Evolutionary conservation across 2,329 filamentous ascomycete species (phyloP), one percentile per base, ranked within the genome.

Genomic region (Colletotrichum sp.): DNA sequence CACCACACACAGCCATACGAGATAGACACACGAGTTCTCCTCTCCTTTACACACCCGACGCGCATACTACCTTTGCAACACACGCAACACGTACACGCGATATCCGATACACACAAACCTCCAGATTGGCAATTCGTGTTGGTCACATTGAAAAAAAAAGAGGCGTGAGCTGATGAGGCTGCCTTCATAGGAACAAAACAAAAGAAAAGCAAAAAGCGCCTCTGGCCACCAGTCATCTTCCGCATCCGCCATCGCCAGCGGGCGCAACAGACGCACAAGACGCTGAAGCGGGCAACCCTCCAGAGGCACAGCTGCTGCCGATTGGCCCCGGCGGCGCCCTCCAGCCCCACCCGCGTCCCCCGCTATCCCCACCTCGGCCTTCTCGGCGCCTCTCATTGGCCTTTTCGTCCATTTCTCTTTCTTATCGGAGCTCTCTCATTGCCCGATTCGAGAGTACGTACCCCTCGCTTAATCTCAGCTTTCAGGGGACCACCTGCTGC

Each of bases 181-280:
- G 10, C 39, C 39, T 49, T 21, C 39, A 49, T 6, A 49, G 39
- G 39, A 49, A 49, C 39, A 10, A n/a, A 21, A 49, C 39, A 49
- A 49, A 49, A n/a, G 9, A 49, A 49, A 49, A 49, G 39, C 36
- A 44, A 44, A 63, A n/a, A 21, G 59, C 18, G 55, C 34, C 21
- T n/a, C 30, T 10, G 24, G 39, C 39, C 18, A 24, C 57, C 68
- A 63, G 36, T 63, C 26, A 55, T 32, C 39, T 57, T 57, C 73
- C 69, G 69, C 73, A 73, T 59, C 55, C 44, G 63, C 69, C 63
- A 68, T 39, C 28, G 13, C 30, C 69, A 72, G 69, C 73, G 73
- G 73, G 73, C 73, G 73, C 73, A 76, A 69, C 63, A 73, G 70
- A 73, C 73, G 69, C 69, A 67, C 62, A 63, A 72, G 55, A 57